Evolutionary conservation across 2,329 filamentous ascomycete species (phyloP).

Genomic region (Aureobasidium zeae): DNA sequence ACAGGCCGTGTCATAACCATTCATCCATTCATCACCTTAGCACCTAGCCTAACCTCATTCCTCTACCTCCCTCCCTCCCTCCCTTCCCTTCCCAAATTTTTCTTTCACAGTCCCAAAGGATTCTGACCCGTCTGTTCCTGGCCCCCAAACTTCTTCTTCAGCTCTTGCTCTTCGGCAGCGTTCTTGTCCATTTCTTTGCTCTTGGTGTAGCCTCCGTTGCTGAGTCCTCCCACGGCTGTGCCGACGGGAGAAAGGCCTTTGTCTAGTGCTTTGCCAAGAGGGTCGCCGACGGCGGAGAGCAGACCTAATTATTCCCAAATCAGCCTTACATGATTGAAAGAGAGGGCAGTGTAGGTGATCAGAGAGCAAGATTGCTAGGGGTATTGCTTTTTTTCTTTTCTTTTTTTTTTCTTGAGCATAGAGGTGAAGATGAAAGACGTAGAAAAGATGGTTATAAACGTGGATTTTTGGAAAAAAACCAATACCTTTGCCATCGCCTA

Average conservation of each 20-base stretch:
- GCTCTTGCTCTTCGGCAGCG: constrained; percentile 20
- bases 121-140: constrained; percentile 30
- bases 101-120: constrained; percentile 26
- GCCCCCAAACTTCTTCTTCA: constrained; percentile 28
- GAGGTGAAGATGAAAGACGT: too few species aligned
- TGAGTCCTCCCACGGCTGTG: constrained; percentile 21
- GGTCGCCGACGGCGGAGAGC: constrained; percentile 27
- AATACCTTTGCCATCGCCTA: constrained; percentile 8
- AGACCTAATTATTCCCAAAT: too few species aligned
- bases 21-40: too few species aligned
- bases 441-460: too few species aligned
- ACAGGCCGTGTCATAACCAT: too few species aligned
- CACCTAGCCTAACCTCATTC: too few species aligned
- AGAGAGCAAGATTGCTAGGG: too few species aligned
- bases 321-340: too few species aligned
- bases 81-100: background rate
- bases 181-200: constrained; percentile 13
- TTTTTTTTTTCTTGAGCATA: too few species aligned
- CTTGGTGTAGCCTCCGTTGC: constrained; percentile 10
- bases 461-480: too few species aligned
- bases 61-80: background rate
- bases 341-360: background rate
- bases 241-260: constrained; percentile 26
- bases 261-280: constrained; percentile 27
- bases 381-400: too few species aligned